Evolutionary conservation across 495 filamentous ascomycete species (phyloP), one percentile per base, ranked within the genome.

Genomic region (Daldinia grandis): DNA sequence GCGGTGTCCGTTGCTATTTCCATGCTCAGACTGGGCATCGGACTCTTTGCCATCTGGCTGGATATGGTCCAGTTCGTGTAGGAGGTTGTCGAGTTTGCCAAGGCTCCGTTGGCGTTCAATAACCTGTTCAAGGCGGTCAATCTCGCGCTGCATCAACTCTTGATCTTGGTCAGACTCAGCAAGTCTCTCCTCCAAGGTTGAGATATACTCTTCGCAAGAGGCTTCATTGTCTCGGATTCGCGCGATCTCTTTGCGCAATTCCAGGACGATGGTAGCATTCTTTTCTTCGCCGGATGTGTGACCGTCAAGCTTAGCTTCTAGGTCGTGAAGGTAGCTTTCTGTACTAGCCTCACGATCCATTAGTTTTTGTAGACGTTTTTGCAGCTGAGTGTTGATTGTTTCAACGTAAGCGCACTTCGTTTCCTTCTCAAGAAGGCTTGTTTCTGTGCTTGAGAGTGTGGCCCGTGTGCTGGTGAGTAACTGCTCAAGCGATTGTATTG

Each of bases 111-210:
- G 95, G 53, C 96, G 93, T 75, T 98, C 95, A 55, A 99, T 87
- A 24, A 98, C 93, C 80, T 97, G 92, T 78, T 98, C 95, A 35
- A 99, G 83, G 38, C 95, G 89, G 77, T 96, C 90, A 72, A 99
- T 92, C 76, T 99, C 95, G 27, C 94, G 91, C 80, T 97, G 93
- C 94, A 98, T 97, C 62, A 97, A 78, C 75, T 98, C 95, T 74
- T 93, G 90, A 74, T 99, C 96, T 76, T 98, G 95, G 73, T 99
- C 95, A 4, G 93, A 88, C 79, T 99, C 95, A 0, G 96, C 96
- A 15, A 99, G 87, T 17, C 95, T 90, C 78, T 98, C 95, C 79
- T 99, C 95, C 35, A 99, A 83, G 2, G 95, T 98, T 3, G 95
- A 94, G 53, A 99, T 98, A 76, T 99, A 99, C 59, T 98, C 95